A percentile compares a stretch with the other conserved stretches of the same genome.
These are phyloP conservation scores for Amphibolis antarctica DNA, from an alignment of 106 monocot species.

Conservation along the genomic window DNA sequence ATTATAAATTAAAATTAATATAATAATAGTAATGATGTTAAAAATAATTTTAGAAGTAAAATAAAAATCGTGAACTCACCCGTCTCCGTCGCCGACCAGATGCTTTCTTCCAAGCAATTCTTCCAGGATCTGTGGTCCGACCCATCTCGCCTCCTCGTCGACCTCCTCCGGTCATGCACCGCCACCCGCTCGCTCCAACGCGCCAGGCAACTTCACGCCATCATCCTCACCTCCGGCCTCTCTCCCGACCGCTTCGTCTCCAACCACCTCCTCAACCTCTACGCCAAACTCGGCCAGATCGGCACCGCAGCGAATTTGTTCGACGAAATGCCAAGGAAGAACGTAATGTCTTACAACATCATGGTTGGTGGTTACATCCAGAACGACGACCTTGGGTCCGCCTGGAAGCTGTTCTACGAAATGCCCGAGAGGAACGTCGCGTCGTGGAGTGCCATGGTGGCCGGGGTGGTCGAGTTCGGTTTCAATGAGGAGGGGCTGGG, in stretches of 20 bases:
- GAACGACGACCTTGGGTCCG: constrained; percentile 26
- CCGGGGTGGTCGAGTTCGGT: constrained; percentile 41
- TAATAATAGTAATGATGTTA: too few relatives aligned
- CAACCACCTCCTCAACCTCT: constrained; percentile 65
- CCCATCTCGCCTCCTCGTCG: constrained; percentile 29
- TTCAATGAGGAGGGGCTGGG: constrained; percentile 35
- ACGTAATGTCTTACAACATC: constrained; percentile 66
- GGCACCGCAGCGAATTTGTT: constrained; percentile 23
- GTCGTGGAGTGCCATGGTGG: constrained; percentile 60
- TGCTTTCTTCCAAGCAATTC: too few relatives aligned
- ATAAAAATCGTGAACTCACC: too few relatives aligned
- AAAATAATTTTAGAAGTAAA: too few relatives aligned
- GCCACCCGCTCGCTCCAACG: constrained; percentile 12
- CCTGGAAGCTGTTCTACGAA: constrained; percentile 40
- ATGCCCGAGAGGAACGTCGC: constrained; percentile 64
- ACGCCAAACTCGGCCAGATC: constrained; percentile 29
- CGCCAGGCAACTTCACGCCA: constrained; percentile 36
- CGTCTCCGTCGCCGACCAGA: too few relatives aligned
- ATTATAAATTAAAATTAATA: too few relatives aligned
- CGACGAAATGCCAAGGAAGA: constrained; percentile 39
- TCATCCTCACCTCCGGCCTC: constrained; percentile 45
- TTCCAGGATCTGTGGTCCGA: constrained; percentile 4
- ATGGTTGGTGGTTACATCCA: constrained; percentile 39
- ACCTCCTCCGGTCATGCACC: constrained; percentile 33
- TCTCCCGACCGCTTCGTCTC: constrained; percentile 48